Evolutionary conservation across 2,329 filamentous ascomycete genomes (phyloP).

Genomic region (Trichoderma asperellum): DNA sequence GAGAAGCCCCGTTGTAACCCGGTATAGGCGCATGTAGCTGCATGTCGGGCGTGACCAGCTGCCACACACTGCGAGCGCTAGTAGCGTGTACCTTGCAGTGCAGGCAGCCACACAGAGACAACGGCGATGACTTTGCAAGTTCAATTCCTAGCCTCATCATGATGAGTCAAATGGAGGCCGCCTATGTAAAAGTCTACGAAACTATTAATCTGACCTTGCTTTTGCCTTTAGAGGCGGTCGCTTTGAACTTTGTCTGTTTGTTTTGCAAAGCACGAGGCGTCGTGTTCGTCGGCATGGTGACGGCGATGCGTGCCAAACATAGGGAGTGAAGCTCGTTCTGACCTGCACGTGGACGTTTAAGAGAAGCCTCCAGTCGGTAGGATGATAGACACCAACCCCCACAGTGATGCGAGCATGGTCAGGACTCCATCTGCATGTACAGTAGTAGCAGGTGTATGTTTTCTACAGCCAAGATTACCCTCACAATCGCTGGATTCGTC

Average conservation of each 20-base stretch:
- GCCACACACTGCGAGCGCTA: not conserved
- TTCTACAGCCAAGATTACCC: not conserved
- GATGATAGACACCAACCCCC: not conserved
- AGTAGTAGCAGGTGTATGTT: not conserved
- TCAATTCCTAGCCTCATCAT: not conserved
- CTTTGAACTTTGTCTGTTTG: not conserved
- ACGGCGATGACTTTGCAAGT: not conserved
- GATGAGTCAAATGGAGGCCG: not conserved
- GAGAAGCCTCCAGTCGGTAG: not conserved
- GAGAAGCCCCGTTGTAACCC: slow-evolving; percentile 4
- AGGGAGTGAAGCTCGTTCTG: not conserved
- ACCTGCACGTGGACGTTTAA: not conserved
- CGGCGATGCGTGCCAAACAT: not conserved
- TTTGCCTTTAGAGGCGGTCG: not conserved
- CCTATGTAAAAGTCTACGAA: not conserved
- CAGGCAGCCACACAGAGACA: slow-evolving; percentile 15
- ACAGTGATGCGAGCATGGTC: not conserved
- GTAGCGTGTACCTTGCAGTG: slow-evolving; percentile 18
- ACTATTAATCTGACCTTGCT: not conserved
- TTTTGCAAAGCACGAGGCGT: not conserved
- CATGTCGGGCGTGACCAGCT: slow-evolving; percentile 14
- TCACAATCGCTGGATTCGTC: not conserved
- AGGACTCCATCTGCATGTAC: not conserved
- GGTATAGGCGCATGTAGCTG: not conserved
- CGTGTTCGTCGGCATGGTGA: not conserved